phyloP scores from a whole-genome alignment of 2,329 filamentous ascomycete genomes.

The Amphichorda felina region DNA sequence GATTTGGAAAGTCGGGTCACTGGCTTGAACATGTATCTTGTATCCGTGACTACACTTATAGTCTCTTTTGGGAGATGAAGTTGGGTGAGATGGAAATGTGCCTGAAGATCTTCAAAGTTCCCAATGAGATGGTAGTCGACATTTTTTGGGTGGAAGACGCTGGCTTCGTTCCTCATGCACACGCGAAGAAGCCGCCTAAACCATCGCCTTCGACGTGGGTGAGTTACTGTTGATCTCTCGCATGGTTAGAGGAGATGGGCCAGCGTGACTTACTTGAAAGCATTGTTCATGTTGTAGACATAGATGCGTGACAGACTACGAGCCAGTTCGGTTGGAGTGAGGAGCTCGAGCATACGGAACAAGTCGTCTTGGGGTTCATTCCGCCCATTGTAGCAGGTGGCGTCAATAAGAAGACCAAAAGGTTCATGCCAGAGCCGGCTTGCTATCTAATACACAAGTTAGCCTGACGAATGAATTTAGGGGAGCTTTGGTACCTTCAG shows the following conservation, averaged over 20 bases:
- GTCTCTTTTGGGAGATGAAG: conserved; percentile 59
- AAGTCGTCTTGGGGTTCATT: conserved; percentile 55
- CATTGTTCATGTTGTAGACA: conserved; percentile 64
- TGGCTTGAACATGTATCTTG: conserved; percentile 52
- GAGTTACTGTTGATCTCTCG: no score
- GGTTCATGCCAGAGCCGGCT: conserved; percentile 59
- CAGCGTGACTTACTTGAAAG: conserved; percentile 46
- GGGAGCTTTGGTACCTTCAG: conserved; percentile 38
- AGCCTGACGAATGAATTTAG: neutral
- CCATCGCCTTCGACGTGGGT: conserved; percentile 34
- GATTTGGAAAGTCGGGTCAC: conserved; percentile 56
- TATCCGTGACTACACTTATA: conserved; percentile 55
- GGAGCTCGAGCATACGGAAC: conserved; percentile 49
- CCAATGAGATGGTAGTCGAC: conserved; percentile 55
- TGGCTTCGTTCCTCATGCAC: conserved; percentile 46
- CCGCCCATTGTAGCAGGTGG: conserved; percentile 58
- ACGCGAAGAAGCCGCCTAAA: conserved; percentile 52
- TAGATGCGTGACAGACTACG: conserved; percentile 50
- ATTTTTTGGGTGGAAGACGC: conserved; percentile 50
- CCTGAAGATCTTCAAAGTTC: conserved; percentile 52
- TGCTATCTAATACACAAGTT: conserved; percentile 37
- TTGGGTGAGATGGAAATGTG: conserved; percentile 55
- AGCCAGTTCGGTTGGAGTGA: conserved; percentile 50
- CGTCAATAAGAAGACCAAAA: conserved; percentile 56
- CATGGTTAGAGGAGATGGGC: no score